These are phyloP conservation scores for Clarireedia homoeocarpa DNA, from an alignment of 2,329 filamentous ascomycete species.

Conservation along the genomic window DNA sequence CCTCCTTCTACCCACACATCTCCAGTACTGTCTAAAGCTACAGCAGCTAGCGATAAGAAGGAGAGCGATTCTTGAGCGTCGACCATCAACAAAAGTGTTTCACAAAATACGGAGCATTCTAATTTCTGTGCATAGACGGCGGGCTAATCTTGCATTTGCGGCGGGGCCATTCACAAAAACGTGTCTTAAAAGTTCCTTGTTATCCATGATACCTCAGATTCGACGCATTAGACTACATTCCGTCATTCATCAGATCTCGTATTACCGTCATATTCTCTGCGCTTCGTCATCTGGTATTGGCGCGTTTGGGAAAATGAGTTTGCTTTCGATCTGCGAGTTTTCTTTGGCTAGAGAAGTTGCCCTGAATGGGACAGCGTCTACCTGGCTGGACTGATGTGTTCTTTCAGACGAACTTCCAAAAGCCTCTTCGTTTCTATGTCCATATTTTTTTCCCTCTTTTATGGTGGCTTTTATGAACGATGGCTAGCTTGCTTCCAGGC, in stretches of 20 bases:
- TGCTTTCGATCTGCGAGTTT: slow-evolving; percentile 23
- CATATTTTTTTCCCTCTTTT: slow-evolving; percentile 6
- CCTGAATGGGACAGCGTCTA: slow-evolving; percentile 8
- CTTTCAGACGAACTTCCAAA: slow-evolving; percentile 4
- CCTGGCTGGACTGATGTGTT: background rate
- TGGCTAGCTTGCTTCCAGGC: slow-evolving; percentile 5
- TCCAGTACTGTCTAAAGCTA: slow-evolving; percentile 56
- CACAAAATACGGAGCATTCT: slow-evolving; percentile 28
- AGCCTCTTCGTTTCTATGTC: slow-evolving; percentile 8
- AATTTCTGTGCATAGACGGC: slow-evolving; percentile 39
- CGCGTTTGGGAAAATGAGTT: slow-evolving; percentile 26
- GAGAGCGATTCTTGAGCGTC: slow-evolving; percentile 37
- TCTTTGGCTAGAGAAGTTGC: slow-evolving; percentile 22
- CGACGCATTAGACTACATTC: slow-evolving; percentile 29
- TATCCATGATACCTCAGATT: slow-evolving; percentile 38
- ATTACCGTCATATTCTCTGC: slow-evolving; percentile 19
- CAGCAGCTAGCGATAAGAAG: slow-evolving; percentile 46
- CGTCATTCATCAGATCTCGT: slow-evolving; percentile 27
- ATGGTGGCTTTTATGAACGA: slow-evolving; percentile 4
- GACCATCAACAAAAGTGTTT: slow-evolving; percentile 32
- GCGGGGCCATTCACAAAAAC: slow-evolving; percentile 31
- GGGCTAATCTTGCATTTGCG: slow-evolving; percentile 38
- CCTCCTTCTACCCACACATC: slow-evolving; percentile 63
- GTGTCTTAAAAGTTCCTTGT: slow-evolving; percentile 39
- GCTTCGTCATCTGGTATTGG: slow-evolving; percentile 21